phyloP scores from a whole-genome alignment of 208 protist species.

The Acanthamoeba culbertsoni region DNA sequence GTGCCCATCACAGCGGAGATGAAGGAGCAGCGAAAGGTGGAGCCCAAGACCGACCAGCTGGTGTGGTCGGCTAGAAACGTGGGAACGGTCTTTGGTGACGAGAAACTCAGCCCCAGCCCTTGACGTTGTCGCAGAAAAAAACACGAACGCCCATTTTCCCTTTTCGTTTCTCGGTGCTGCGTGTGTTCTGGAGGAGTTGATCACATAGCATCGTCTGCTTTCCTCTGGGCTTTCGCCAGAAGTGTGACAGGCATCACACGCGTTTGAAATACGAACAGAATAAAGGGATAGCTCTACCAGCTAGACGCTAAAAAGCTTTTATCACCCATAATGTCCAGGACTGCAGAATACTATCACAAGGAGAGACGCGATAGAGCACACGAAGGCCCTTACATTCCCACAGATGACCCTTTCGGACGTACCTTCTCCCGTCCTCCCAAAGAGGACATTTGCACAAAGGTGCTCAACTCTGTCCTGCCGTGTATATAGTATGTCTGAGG shows the following conservation, averaged over 20 bases:
- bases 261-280: too few species aligned
- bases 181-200: too few species aligned
- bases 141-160: too few species aligned
- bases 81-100: slow-evolving; percentile 36
- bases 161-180: too few species aligned
- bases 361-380: background rate
- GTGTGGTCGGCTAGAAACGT: slow-evolving; percentile 6
- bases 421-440: background rate
- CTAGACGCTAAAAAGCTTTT: background rate
- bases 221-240: background rate
- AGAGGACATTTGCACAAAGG: background rate
- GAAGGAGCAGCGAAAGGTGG: background rate
- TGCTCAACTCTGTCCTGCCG: background rate
- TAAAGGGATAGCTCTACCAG: background rate
- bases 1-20: slow-evolving; percentile 34
- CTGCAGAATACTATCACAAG: background rate
- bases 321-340: background rate
- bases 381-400: background rate
- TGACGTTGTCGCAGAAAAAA: too few species aligned
- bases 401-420: background rate
- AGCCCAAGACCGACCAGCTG: background rate
- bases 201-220: too few species aligned
- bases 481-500: background rate
- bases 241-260: background rate
- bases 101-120: background rate